phyloP scores from a whole-genome alignment of 306 rosid genomes.

The Echinosophora koreensis region DNA sequence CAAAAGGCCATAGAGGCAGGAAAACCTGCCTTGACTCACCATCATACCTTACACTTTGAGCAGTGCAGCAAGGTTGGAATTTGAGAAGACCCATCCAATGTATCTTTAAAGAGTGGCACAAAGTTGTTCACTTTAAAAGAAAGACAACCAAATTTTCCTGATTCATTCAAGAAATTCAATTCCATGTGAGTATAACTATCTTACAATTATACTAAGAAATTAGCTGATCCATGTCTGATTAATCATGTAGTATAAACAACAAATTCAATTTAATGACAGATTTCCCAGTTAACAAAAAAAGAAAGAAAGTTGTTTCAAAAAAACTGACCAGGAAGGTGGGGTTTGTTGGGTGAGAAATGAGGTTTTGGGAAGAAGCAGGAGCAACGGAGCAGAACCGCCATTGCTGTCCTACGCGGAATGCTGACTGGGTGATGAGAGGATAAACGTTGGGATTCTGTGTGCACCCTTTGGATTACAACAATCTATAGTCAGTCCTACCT shows the following conservation, averaged over 20 bases:
- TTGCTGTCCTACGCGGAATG: conserved; percentile 5
- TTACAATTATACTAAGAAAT: background rate
- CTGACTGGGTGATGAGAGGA: background rate
- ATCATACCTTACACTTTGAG: conserved; percentile 84
- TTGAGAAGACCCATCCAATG: conserved; percentile 38
- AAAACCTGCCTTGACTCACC: conserved; percentile 68
- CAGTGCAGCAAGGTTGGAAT: conserved; percentile 43
- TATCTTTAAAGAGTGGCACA: conserved; percentile 46
- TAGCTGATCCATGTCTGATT: background rate
- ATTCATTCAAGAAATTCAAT: conserved; percentile 43
- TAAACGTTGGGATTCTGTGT: conserved; percentile 27
- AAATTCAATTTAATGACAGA: background rate
- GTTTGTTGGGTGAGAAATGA: conserved; percentile 51
- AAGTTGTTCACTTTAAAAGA: conserved; percentile 56
- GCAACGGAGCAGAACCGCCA: conserved; percentile 77
- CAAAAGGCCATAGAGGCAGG: conserved; percentile 8
- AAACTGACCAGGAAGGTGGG: conserved; percentile 57
- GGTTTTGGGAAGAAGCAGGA: conserved; percentile 56
- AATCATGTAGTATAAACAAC: background rate
- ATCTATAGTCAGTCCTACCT: too few relatives aligned
- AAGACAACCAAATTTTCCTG: conserved; percentile 67
- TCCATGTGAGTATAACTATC: conserved; percentile 30
- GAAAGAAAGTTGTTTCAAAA: background rate
- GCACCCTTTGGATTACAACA: conserved; percentile 21
- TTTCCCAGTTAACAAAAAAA: background rate